phyloP scores from a whole-genome alignment of 257 asterid genomes.

The Solanum tarijense region DNA sequence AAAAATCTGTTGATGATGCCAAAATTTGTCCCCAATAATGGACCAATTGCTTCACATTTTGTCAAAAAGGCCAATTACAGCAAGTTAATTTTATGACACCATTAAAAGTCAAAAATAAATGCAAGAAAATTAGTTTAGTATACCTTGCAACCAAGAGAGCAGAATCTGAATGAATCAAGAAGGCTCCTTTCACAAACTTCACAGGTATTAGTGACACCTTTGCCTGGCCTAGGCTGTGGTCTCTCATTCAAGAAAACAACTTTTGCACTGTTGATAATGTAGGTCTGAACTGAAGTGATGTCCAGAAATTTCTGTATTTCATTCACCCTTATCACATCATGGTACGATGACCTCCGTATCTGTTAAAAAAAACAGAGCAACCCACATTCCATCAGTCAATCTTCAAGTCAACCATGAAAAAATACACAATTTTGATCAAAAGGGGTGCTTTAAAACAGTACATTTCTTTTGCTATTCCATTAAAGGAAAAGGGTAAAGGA shows the following conservation, averaged over 20 bases:
- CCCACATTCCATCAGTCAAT: neutral
- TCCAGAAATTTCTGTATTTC: conserved; percentile 76
- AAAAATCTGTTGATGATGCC: neutral
- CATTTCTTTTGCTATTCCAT: neutral
- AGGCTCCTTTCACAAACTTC: conserved; percentile 74
- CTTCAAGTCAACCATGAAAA: conserved; percentile 26
- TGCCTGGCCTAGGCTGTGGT: conserved; percentile 90
- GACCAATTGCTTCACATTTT: conserved; percentile 2
- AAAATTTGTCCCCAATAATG: neutral
- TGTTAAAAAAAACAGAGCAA: conserved; percentile 3
- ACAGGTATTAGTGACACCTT: conserved; percentile 79
- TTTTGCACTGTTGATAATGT: conserved; percentile 75
- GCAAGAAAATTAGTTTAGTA: neutral
- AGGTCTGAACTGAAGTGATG: conserved; percentile 62
- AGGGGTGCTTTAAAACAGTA: neutral
- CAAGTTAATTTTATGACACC: neutral
- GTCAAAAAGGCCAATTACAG: neutral
- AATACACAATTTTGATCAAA: neutral
- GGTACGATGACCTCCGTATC: conserved; percentile 91
- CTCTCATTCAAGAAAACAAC: conserved; percentile 74
- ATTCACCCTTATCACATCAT: conserved; percentile 70
- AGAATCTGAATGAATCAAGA: conserved; percentile 68
- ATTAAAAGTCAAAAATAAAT: neutral
- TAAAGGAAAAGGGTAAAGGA: neutral
- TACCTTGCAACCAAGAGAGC: conserved; percentile 97